A percentile compares a stretch with the other conserved stretches of the same genome.
These are phyloP conservation scores for Durusdinium trenchii DNA, from an alignment of 73 alveolate genomes.

Conservation along the genomic window DNA sequence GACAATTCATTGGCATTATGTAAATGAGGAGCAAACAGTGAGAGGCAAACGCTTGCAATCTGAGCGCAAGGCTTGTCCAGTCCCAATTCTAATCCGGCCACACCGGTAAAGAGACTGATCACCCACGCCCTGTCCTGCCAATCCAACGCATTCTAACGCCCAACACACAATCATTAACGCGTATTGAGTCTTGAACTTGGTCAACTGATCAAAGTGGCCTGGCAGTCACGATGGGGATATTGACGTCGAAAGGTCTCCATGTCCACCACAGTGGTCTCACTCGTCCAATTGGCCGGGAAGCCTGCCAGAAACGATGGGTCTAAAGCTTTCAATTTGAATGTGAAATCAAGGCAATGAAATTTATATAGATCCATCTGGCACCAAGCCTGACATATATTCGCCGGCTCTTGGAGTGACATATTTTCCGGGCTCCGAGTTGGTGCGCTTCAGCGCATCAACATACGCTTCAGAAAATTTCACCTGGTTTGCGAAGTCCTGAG, in stretches of 20 bases:
- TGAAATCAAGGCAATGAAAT: background rate
- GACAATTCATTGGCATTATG: background rate
- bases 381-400: conserved; percentile 8
- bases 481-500: conserved; percentile 17
- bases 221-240: background rate
- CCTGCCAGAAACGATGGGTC: background rate
- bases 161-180: too few species aligned
- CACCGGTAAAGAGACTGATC: background rate
- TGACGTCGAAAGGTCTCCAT: background rate
- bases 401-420: background rate
- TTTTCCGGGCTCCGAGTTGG: background rate
- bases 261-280: background rate
- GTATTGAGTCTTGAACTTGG: too few species aligned
- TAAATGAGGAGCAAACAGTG: background rate
- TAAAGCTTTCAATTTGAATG: background rate
- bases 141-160: background rate
- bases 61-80: background rate
- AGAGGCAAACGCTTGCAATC: background rate
- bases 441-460: background rate
- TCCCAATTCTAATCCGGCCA: background rate
- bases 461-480: background rate
- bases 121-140: background rate
- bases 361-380: background rate
- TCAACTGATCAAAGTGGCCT: background rate
- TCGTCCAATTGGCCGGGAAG: background rate